Evolutionary conservation across 768 basidiomycete genomes (phyloP), one percentile per base, ranked within the genome.

Genomic region (Leccinum uliginosum): DNA sequence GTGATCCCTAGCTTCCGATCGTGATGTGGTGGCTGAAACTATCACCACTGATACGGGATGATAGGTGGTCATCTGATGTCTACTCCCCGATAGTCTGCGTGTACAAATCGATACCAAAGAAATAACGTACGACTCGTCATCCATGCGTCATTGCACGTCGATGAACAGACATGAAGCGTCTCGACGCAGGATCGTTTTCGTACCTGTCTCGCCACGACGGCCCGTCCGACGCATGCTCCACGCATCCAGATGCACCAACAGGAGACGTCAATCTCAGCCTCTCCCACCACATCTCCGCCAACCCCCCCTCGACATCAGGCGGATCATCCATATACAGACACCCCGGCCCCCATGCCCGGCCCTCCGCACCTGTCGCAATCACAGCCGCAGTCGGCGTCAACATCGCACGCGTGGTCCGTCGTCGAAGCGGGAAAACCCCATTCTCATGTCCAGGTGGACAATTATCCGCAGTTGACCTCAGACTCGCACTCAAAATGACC

Each of bases 191-290:
- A 48, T 67, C 54, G n/a, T 66, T 66, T 10, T 63, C 55, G 26
- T 62, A 38, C 50, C 53, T 66, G n/a, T 66, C 62, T 12, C 64
- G 59, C 67, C 66, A 66, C 1, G 64, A 64, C 17, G 7, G 10
- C 6, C 11, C 21, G 9, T 12, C 29, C 5, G 3, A 30, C 17
- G 26, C 1, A n/a, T 30, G 26, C 17, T 19, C 21, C 23, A n/a
- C 38, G n/a, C 38, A 38, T 38, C n/a, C 44, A 29, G 27, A 24
- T 19, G 14, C n/a, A 7, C 6, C n/a, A 9, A 24, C 55, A 12
- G 43, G 17, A 17, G 54, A 50, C 2, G 30, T 49, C 50, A 54
- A n/a, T n/a, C n/a, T 38, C 8, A 45, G 10, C 14, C 6, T 21
- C 17, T 61, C 56, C 66, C 32, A 64, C 62, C 57, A 59, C 26